Evolutionary conservation across 257 asterid species (phyloP), one percentile per base, ranked within the genome.

Genomic region (Plantago major): DNA sequence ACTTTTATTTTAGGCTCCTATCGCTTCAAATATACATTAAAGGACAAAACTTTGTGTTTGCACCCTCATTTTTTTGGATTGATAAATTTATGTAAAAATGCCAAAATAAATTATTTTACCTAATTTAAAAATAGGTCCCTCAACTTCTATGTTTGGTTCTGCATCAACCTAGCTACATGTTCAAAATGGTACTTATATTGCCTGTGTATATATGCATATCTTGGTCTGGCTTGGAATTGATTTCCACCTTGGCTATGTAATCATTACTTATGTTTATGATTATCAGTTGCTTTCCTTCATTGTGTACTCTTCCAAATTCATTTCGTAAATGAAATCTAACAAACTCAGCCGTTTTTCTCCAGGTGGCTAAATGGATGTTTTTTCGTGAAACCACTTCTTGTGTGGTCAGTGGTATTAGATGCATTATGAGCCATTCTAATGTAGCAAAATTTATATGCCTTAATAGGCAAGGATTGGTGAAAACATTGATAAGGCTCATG

Each of bases 391-490:
- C 94, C 55, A 84, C 95, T 59, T 57, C 80, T 70, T 88, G 88
- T 59, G 95, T 93, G 64, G 83, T 87, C 74, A 92, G 81, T 65
- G 95, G 85, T 72, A 75, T 93, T 46, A 79, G 97, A 78, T 83
- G 81, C 85, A 95, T 89, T 58, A 82, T 87, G 87, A 85, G 95
- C 76, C 99, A 93, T 77, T 73, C 87, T 71, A 85, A 70, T 54
- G 97, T 93, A 40, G 82, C 92, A 69, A 82, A 70, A 60, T 83
- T 81, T 59, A 75, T 92, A 64, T 82, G 85, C 73, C 83, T 17
- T 67, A 78, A 74, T 42, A 73, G 94, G 67, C 87, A 84, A 56
- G 97, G 89, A 74, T 72, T 93, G 73, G 73, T 77, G 57, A 80
- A 86, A 72, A 71, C 65, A 53, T 87, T 96, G 99, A 84, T 89